Base-by-base conservation (phyloP, 768 basidiomycete species). In the Ramaria rubella region DNA sequence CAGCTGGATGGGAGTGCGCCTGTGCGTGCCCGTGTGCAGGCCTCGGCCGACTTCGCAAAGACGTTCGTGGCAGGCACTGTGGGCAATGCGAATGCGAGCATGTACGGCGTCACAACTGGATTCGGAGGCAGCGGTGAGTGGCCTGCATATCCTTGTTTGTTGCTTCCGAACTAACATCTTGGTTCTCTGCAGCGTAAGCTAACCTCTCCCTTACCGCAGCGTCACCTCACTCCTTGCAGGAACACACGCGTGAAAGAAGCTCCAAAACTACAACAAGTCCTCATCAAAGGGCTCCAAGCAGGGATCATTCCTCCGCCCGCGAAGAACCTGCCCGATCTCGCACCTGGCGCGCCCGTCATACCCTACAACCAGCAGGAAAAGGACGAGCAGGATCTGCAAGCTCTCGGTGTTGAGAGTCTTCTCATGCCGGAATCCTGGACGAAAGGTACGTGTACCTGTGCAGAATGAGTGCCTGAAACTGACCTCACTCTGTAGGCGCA, bases 31-130 rank as follows among this genome's bases (percentile, higher is more conserved):
- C 52, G 52, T 23, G 52, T 53, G 2, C 30, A 34, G n/a, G 52
- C 33, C 9, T 53, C 52, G 14, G 52, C 52, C 6, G 34, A 53
- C 23, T 53, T 53, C 40, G 52, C 52, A 23, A 23, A 23, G 11
- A 23, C 30, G 3, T 53, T 53, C 31, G 52, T 53, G n/a, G 21
- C 23, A 11, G n/a, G n/a, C n/a, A n/a, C 36, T 38, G 36, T n/a
- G 11, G 36, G 11, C 11, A n/a, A n/a, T 38, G 36, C 36, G 11
- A n/a, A 11, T 43, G 50, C 48, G 23, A 59, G 53, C 45, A 53
- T 54, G 55, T 59, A 59, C 26, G 58, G 58, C 17, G 52, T 59
- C 12, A 59, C 34, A 9, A 59, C 58, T 24, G 58, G 58, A 3
- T 40, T 59, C 34, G 58, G 58, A 14, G 55, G 36, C 5, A 43